Evolutionary conservation across 208 protist genomes (phyloP).

Genomic region (Trypanosoma vivax): DNA sequence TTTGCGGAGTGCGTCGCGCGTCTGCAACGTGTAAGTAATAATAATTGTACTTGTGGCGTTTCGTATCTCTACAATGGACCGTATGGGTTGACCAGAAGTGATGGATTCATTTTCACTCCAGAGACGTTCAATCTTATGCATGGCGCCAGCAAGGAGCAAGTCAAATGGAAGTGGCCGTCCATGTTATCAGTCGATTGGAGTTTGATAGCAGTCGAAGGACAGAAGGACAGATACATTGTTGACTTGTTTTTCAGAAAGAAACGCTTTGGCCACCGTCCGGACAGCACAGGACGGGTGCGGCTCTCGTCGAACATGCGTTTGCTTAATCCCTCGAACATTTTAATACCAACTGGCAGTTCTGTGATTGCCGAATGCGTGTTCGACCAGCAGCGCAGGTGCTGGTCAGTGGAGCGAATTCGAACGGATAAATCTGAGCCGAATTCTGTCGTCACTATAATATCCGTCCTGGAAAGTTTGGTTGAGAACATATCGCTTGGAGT

Average conservation of each 20-base stretch:
- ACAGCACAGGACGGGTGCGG: constrained; percentile 48
- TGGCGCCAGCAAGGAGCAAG: constrained; percentile 49
- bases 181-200: constrained; percentile 76
- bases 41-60: neutral
- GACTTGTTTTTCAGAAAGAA: constrained; percentile 67
- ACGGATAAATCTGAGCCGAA: constrained; percentile 66
- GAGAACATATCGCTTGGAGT: constrained; percentile 44
- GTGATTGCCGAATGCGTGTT: constrained; percentile 64
- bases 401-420: constrained; percentile 63
- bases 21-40: constrained; percentile 16
- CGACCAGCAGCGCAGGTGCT: constrained; percentile 23
- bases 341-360: constrained; percentile 19
- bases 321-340: constrained; percentile 37
- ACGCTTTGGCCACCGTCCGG: constrained; percentile 49
- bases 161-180: constrained; percentile 82
- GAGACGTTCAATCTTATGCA: constrained; percentile 50
- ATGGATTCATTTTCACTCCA: constrained; percentile 80
- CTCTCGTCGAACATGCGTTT: constrained; percentile 39
- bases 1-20: constrained; percentile 28
- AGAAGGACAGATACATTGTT: constrained; percentile 29
- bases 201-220: constrained; percentile 25
- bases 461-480: constrained; percentile 68
- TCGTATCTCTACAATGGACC: constrained; percentile 44
- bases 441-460: constrained; percentile 74
- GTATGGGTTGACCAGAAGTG: constrained; percentile 45